Conservation (phyloP, 306 rosid genomes). For the Gillenia trifoliata region DNA sequence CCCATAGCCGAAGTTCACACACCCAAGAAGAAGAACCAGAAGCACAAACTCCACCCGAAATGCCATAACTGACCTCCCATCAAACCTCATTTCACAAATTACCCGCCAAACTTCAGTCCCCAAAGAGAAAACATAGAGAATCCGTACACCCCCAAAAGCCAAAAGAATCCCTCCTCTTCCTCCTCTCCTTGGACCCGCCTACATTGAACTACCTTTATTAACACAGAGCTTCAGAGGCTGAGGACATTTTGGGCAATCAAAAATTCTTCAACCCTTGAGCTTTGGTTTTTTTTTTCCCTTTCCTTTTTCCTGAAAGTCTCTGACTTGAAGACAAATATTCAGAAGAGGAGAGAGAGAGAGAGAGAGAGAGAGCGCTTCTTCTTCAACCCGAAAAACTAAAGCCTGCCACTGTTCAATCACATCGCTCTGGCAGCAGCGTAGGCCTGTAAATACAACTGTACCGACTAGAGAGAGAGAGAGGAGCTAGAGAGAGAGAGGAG, state of each 20-base stretch:
- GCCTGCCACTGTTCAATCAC: constrained; percentile 64
- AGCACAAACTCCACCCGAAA: constrained; percentile 45
- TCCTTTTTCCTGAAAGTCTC: constrained; percentile 5
- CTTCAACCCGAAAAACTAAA: constrained; percentile 13
- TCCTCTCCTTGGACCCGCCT: constrained; percentile 14
- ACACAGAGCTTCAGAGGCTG: constrained; percentile 2
- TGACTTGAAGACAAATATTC: not conserved
- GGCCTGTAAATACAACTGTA: constrained; percentile 39
- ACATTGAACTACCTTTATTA: constrained; percentile 16
- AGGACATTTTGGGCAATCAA: not conserved
- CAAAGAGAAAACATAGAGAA: not conserved
- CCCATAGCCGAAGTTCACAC: constrained; percentile 40
- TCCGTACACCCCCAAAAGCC: not conserved
- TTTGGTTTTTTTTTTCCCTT: not conserved
- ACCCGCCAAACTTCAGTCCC: constrained; percentile 9
- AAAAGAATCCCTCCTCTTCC: not conserved
- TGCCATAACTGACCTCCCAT: constrained; percentile 37
- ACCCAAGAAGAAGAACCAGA: constrained; percentile 44
- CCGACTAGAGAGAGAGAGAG: constrained; percentile 25
- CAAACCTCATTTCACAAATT: constrained; percentile 3
- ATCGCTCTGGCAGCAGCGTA: constrained; percentile 41
- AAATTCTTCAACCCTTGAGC: not conserved
- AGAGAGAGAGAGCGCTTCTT: not conserved
- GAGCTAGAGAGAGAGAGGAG: constrained; percentile 11
- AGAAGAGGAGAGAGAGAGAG: not conserved